Conservation (phyloP, 495 filamentous ascomycete genomes). For the Penicillium cosmopolitanum region DNA sequence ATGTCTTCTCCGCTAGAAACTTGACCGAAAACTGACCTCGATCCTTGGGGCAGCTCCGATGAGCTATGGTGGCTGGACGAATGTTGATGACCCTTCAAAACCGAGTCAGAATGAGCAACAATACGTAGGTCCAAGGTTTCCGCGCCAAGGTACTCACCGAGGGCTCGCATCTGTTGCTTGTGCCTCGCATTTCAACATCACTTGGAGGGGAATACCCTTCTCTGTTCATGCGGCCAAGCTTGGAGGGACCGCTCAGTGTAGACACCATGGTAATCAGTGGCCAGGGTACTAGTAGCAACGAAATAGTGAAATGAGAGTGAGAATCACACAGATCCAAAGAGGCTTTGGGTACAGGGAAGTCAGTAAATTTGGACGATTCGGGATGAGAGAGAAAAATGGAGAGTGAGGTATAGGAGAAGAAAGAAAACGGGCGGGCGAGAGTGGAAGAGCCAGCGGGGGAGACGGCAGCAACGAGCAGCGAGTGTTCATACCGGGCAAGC, state of each 20-base stretch:
- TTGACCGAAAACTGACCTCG: conserved; percentile 45
- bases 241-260: conserved; percentile 30
- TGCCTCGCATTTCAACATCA: conserved; percentile 22
- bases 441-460: too few species aligned
- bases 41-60: conserved; percentile 40
- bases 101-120: background rate
- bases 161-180: conserved; percentile 28
- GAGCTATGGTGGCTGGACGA: conserved; percentile 30
- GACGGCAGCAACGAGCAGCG: too few species aligned
- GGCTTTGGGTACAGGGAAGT: too few species aligned
- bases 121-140: background rate
- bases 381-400: background rate
- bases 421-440: too few species aligned
- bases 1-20: conserved; percentile 19
- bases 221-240: conserved; percentile 27
- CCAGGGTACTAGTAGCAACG: conserved; percentile 5
- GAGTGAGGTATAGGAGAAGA: too few species aligned
- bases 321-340: background rate
- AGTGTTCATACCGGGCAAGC: too few species aligned
- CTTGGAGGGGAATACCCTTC: conserved; percentile 22
- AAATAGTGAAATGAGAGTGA: background rate
- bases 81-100: conserved; percentile 34
- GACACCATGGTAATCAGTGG: conserved; percentile 30
- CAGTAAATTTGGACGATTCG: too few species aligned
- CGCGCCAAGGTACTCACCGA: conserved; percentile 30